A percentile compares a stretch with the other conserved stretches of the same genome.
These are phyloP conservation scores for Wallacemonas rigidus DNA, from an alignment of 208 protist species.

Conservation along the genomic window DNA sequence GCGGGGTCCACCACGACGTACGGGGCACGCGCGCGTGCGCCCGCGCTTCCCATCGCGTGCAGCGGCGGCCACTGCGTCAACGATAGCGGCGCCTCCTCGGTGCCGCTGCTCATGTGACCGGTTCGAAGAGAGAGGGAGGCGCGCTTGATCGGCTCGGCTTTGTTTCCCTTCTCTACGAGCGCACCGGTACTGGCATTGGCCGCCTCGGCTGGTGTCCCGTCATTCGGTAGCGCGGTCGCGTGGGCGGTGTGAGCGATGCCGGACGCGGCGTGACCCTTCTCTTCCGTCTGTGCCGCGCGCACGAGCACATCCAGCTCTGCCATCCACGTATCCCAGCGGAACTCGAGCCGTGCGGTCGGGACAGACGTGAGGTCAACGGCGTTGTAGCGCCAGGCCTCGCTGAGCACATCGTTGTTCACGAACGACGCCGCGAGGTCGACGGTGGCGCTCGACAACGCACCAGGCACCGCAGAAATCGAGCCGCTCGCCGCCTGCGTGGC, in stretches of 20 bases:
- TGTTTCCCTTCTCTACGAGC: conserved; percentile 1
- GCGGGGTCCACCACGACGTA: conserved; percentile 70
- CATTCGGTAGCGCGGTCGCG: no score
- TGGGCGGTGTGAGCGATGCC: neutral
- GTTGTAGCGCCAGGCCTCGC: conserved; percentile 63
- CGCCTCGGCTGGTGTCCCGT: no score
- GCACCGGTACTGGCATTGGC: neutral
- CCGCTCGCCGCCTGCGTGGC: neutral
- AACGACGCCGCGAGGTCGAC: conserved; percentile 4
- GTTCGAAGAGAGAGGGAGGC: neutral
- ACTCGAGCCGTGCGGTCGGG: conserved; percentile 65
- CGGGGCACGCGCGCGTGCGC: conserved; percentile 24
- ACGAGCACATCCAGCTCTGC: conserved; percentile 52
- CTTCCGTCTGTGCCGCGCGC: neutral
- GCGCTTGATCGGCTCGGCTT: neutral
- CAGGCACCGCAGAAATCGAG: neutral
- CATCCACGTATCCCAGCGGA: conserved; percentile 72
- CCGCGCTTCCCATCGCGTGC: neutral
- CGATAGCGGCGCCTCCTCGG: neutral
- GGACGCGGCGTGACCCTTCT: neutral
- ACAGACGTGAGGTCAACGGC: conserved; percentile 65
- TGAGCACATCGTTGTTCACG: conserved; percentile 11
- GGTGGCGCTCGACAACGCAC: neutral
- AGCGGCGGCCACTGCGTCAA: neutral
- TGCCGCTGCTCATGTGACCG: neutral